Conservation (phyloP, 2,329 filamentous ascomycete genomes). For the Phialocephala subalpina region DNA sequence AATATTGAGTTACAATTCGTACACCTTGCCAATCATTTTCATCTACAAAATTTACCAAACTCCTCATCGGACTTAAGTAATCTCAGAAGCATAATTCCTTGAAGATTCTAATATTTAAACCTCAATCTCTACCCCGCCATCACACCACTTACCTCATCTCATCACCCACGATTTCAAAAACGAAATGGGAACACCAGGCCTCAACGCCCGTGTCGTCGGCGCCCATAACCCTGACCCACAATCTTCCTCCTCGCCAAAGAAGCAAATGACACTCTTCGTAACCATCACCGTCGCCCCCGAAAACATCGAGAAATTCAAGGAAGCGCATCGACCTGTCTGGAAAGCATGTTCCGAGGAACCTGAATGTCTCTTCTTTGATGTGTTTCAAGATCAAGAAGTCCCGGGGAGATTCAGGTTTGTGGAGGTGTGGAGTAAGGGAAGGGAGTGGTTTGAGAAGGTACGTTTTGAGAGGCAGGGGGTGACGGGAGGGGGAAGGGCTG, state of each 20-base stretch:
- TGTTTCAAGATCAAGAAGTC: not conserved
- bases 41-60: not conserved
- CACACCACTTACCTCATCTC: not conserved
- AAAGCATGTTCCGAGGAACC: constrained; percentile 12
- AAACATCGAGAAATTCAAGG: constrained; percentile 18
- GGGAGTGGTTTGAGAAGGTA: constrained; percentile 13
- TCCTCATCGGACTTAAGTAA: not conserved
- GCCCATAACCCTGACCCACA: not conserved
- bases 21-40: not conserved
- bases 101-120: not conserved
- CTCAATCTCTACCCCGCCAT: not conserved
- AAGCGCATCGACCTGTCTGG: constrained; percentile 15
- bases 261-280: constrained; percentile 21
- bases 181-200: constrained; percentile 3
- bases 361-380: constrained; percentile 6
- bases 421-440: constrained; percentile 8
- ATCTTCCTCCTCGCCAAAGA: not conserved
- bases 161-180: not conserved
- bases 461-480: not conserved
- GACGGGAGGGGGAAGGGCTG: not conserved
- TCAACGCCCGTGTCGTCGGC: constrained; percentile 13
- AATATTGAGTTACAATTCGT: not conserved
- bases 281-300: constrained; percentile 14
- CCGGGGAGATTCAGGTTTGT: constrained; percentile 3
- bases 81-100: not conserved